These are phyloP conservation scores for Beauveria scarabaeidicola DNA, from an alignment of 2,329 filamentous ascomycete species.

Conservation along the genomic window DNA sequence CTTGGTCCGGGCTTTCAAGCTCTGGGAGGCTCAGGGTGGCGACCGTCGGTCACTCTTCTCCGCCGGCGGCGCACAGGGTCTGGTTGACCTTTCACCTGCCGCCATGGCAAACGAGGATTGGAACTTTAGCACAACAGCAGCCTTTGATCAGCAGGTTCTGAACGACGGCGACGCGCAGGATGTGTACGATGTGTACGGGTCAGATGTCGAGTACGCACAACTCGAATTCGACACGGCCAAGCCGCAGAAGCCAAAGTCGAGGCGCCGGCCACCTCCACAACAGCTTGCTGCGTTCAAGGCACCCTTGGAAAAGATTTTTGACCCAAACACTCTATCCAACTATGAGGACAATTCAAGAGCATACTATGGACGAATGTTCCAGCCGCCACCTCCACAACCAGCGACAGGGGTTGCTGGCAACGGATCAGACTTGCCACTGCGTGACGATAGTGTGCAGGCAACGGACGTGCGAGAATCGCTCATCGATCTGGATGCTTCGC, in stretches of 20 bases:
- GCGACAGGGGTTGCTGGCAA: constrained; percentile 11
- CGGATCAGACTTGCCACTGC: constrained; percentile 49
- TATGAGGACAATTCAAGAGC: constrained; percentile 55
- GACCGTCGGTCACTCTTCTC: constrained; percentile 58
- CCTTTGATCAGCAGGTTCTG: constrained; percentile 52
- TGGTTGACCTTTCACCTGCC: constrained; percentile 35
- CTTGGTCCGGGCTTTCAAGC: constrained; percentile 62
- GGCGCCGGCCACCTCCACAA: constrained; percentile 49
- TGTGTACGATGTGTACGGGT: constrained; percentile 53
- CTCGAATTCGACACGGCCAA: constrained; percentile 39
- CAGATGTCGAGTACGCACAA: constrained; percentile 44
- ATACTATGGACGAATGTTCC: constrained; percentile 44
- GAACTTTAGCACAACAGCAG: constrained; percentile 59
- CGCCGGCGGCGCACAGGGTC: constrained; percentile 48
- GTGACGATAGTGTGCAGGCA: constrained; percentile 44
- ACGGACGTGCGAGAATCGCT: constrained; percentile 51
- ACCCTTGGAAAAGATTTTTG: constrained; percentile 57
- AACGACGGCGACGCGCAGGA: constrained; percentile 46
- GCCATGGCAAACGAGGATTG: constrained; percentile 50
- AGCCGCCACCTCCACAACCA: constrained; percentile 25
- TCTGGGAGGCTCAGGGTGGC: constrained; percentile 69
- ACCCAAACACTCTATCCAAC: constrained; percentile 55
- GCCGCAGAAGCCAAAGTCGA: constrained; percentile 41
- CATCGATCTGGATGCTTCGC: constrained; percentile 55
- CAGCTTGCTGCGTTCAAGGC: constrained; percentile 48